Evolutionary conservation across 2,329 filamentous ascomycete genomes (phyloP).

Genomic region (Ophioceras dolichostomum): DNA sequence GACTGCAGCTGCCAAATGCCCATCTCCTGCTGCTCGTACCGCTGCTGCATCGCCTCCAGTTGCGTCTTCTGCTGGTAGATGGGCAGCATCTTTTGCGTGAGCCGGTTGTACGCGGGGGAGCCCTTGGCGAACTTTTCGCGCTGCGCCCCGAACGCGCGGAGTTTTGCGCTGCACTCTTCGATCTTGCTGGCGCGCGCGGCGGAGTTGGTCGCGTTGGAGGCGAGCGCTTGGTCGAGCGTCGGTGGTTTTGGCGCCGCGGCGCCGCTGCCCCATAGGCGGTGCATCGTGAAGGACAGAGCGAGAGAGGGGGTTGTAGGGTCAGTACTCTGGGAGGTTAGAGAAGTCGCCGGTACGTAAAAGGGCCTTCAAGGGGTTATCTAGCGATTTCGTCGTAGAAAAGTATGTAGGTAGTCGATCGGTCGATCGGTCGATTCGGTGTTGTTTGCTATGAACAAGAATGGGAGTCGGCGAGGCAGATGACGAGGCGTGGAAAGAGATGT

Average conservation of each 20-base stretch:
- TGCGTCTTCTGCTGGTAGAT: conserved; percentile 87
- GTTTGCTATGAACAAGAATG: no score
- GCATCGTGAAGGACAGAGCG: conserved; percentile 60
- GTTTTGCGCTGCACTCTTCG: conserved; percentile 72
- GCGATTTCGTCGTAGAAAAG: no score
- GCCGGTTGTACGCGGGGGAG: conserved; percentile 12
- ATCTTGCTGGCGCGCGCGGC: conserved; percentile 87
- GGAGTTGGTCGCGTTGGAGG: conserved; percentile 87
- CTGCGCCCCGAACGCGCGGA: conserved; percentile 87
- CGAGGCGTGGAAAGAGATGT: no score
- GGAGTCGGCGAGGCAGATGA: no score
- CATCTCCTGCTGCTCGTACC: conserved; percentile 89
- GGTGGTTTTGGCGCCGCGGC: conserved; percentile 83
- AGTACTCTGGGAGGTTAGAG: no score
- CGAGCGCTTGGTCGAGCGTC: conserved; percentile 70
- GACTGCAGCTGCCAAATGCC: conserved; percentile 98
- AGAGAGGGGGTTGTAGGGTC: no score
- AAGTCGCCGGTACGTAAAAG: no score
- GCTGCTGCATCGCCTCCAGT: conserved; percentile 88
- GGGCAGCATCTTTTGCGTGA: conserved; percentile 91
- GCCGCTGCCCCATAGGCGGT: conserved; percentile 76
- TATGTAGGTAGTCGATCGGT: no score
- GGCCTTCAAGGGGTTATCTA: no score
- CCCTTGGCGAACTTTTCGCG: conserved; percentile 69
- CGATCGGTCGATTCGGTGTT: no score